Evolutionary conservation across 2,329 filamentous ascomycete genomes (phyloP).

Genomic region (Nigrograna mackinnonii): DNA sequence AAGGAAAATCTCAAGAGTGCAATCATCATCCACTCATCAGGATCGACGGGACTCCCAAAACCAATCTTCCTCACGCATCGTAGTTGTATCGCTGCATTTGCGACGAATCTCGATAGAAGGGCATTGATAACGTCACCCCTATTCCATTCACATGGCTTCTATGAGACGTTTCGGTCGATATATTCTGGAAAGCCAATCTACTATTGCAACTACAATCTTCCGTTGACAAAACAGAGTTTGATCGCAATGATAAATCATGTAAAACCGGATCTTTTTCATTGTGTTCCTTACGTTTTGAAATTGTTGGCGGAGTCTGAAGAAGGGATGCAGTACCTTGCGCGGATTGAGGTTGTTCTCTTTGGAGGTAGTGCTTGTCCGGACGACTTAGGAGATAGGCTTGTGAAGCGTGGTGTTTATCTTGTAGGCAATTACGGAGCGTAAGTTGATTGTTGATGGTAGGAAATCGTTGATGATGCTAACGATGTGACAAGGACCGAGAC

Average conservation of each 20-base stretch:
- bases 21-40: slow-evolving; percentile 52
- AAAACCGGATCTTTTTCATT: slow-evolving; percentile 59
- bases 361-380: slow-evolving; percentile 64
- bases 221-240: slow-evolving; percentile 22
- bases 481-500: slow-evolving; percentile 67
- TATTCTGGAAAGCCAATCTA: slow-evolving; percentile 27
- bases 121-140: slow-evolving; percentile 27
- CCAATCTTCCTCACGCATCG: slow-evolving; percentile 64
- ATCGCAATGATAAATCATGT: slow-evolving; percentile 15
- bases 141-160: slow-evolving; percentile 28
- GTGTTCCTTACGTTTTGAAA: slow-evolving; percentile 68
- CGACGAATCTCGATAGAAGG: slow-evolving; percentile 18
- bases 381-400: slow-evolving; percentile 59
- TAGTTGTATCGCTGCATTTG: slow-evolving; percentile 23
- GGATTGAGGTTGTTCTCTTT: slow-evolving; percentile 58
- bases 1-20: slow-evolving; percentile 41
- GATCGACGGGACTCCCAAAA: slow-evolving; percentile 66
- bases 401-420: slow-evolving; percentile 58
- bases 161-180: slow-evolving; percentile 24
- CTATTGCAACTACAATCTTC: slow-evolving; percentile 23
- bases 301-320: slow-evolving; percentile 62
- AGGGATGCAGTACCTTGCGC: slow-evolving; percentile 53
- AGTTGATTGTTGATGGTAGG: slow-evolving; percentile 36
- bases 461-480: too few relatives aligned
- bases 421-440: slow-evolving; percentile 61